A percentile compares a stretch with the other conserved stretches of the same genome.
Evolutionary conservation across 352 stramenopile species (phyloP).

Genomic region (Pythium aphanidermatum): DNA sequence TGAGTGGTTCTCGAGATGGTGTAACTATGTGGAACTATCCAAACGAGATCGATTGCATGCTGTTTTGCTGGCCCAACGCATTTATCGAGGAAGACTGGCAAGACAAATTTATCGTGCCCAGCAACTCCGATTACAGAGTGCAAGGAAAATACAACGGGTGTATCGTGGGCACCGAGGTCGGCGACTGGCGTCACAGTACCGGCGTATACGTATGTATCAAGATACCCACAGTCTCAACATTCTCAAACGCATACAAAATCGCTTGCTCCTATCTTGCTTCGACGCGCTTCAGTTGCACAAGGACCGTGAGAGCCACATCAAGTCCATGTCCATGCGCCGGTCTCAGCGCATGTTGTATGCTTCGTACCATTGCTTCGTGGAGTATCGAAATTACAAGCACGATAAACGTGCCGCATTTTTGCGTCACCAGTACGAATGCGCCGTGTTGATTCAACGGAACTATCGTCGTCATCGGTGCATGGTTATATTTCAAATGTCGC

Average conservation of each 20-base stretch:
- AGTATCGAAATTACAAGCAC: slow-evolving; percentile 21
- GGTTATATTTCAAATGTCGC: slow-evolving; percentile 27
- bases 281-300: slow-evolving; percentile 18
- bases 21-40: slow-evolving; percentile 20
- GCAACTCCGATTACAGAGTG: slow-evolving; percentile 19
- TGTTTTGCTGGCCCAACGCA: slow-evolving; percentile 46
- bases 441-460: slow-evolving; percentile 61
- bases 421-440: slow-evolving; percentile 29
- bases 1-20: slow-evolving; percentile 50
- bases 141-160: slow-evolving; percentile 43
- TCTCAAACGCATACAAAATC: slow-evolving; percentile 26
- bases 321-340: slow-evolving; percentile 24
- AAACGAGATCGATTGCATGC: slow-evolving; percentile 25
- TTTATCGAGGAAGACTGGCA: slow-evolving; percentile 47
- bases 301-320: slow-evolving; percentile 24
- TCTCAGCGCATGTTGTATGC: neutral
- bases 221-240: slow-evolving; percentile 20
- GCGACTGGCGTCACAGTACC: slow-evolving; percentile 5
- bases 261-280: slow-evolving; percentile 25
- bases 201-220: slow-evolving; percentile 29
- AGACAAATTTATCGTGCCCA: slow-evolving; percentile 39
- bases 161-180: slow-evolving; percentile 43
- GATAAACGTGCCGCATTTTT: slow-evolving; percentile 32
- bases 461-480: slow-evolving; percentile 55
- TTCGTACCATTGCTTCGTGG: slow-evolving; percentile 17